Conservation (phyloP, 225 moss, liverwort and hornwort genomes). For the Thuidium tamariscinum region DNA sequence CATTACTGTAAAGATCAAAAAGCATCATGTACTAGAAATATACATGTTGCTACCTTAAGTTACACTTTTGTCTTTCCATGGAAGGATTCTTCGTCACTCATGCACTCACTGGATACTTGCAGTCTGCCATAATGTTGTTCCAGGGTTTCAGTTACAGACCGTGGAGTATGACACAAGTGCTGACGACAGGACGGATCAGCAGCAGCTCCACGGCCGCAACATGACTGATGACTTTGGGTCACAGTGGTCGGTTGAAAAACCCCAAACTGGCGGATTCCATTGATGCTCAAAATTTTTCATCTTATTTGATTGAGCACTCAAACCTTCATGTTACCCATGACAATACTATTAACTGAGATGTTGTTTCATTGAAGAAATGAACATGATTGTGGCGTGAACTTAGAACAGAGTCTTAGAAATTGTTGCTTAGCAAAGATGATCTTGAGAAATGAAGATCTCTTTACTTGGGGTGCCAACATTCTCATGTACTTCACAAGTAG, state of each 20-base stretch:
- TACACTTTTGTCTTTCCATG: too few species aligned
- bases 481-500: neutral
- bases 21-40: too few species aligned
- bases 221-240: neutral
- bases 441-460: neutral
- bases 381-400: neutral
- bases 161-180: too few species aligned
- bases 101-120: too few species aligned
- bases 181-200: neutral
- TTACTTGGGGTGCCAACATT: too few species aligned
- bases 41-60: too few species aligned
- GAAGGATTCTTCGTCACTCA: too few species aligned
- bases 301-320: neutral
- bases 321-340: neutral
- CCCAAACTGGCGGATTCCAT: too few species aligned
- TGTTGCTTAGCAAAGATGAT: neutral
- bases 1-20: too few species aligned
- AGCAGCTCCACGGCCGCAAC: neutral
- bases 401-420: neutral
- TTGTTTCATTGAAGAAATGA: neutral
- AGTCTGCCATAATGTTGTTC: too few species aligned
- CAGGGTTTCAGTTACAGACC: too few species aligned
- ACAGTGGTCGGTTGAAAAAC: neutral
- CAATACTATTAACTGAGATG: neutral
- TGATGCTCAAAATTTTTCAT: neutral